These are phyloP conservation scores for Protomyces inundatus DNA, from an alignment of 1,139 yeast species.

Conservation along the genomic window DNA sequence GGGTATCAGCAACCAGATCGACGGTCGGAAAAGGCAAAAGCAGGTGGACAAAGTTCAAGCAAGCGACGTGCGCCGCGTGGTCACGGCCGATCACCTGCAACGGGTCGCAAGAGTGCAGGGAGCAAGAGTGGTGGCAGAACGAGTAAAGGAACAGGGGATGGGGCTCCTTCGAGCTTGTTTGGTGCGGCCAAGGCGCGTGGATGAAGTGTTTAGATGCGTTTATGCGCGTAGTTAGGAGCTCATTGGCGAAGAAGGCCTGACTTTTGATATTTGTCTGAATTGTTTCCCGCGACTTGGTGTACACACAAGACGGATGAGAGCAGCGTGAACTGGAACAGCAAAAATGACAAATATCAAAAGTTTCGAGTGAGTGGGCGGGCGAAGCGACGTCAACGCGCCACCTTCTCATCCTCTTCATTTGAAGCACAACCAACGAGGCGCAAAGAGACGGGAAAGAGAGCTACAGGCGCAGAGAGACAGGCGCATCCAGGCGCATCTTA, in stretches of 20 bases:
- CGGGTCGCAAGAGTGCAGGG: not conserved
- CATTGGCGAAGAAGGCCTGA: no score
- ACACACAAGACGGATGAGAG: no score
- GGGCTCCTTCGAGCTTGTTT: not conserved
- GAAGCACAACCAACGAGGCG: not conserved
- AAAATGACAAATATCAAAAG: no score
- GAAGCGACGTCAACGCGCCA: no score
- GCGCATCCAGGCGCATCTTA: not conserved
- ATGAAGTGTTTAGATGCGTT: not conserved
- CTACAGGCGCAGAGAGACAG: not conserved
- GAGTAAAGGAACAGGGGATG: not conserved
- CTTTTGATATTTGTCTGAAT: no score
- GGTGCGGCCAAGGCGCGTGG: not conserved
- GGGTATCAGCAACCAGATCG: not conserved
- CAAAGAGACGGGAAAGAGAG: not conserved
- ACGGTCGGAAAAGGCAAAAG: not conserved
- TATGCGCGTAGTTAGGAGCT: no score
- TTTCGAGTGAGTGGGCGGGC: no score
- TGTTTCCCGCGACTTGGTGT: no score
- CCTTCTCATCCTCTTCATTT: no score
- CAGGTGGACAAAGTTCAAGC: not conserved
- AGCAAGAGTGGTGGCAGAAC: conserved; percentile 1
- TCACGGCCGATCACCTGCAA: not conserved
- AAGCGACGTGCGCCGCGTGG: not conserved
- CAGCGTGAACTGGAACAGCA: no score